Evolutionary conservation across 2,329 filamentous ascomycete genomes (phyloP), one percentile per base, ranked within the genome.

Genomic region (Stachybotrys elegans): DNA sequence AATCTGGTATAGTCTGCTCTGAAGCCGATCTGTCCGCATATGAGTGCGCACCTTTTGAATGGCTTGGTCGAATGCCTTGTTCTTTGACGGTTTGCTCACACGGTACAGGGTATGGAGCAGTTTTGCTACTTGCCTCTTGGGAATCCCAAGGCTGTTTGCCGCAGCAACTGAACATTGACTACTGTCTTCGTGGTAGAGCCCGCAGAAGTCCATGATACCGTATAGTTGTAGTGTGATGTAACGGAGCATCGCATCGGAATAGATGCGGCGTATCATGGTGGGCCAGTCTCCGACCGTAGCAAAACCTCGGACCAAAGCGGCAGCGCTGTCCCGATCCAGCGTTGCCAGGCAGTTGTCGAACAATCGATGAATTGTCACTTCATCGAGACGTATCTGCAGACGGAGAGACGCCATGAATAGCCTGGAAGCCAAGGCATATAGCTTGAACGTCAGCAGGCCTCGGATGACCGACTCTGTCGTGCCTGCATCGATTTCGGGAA

Each of bases 391-490:
- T 17, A 68, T 58, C 4, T 62, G 61, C 13, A 63, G 54, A 34
- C 59, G 52, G 32, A 77, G 54, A 34, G 63, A 67, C 1, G 63
- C 55, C 29, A 67, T 53, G 31, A 76, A 66, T 12, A 75, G 60
- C 4, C 56, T 54, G 14, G 66, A 67, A 3, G 73, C 74, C 27
- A 74, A 64, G 12, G 65, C 62, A 22, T 72, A 60, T 31, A 69
- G 61, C 45, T 62, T 66, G 34, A 78, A 72, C 31, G 70, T 64
- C 9, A 81, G 55, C 41, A 80, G 63, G 2, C 73, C 72, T 31
- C 62, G 54, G 20, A 81, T 61, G 4, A 78, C 61, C 40, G 67
- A 60, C 47, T 78, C 68, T 9, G 73, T 62, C 5, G 78, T 51
- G 3, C 57, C 50, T 7, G 58, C 58, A 29, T 62, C 61, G 14